A percentile compares a stretch with the other conserved stretches of the same genome.
These are phyloP conservation scores for Lodderomyces pseudojiufengensis DNA, from an alignment of 1,139 yeast genomes.

Conservation along the genomic window DNA sequence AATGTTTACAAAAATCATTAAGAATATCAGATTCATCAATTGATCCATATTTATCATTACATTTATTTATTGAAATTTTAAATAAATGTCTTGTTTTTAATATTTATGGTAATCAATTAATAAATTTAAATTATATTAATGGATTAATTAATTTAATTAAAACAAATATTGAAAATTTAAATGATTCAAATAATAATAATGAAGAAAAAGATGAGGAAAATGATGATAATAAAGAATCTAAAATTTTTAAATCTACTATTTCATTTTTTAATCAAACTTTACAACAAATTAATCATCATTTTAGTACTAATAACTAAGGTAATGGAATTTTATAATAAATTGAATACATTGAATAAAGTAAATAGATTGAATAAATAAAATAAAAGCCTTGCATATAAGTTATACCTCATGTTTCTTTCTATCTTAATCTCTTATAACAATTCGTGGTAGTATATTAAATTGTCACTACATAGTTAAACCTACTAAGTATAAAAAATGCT, in stretches of 20 bases:
- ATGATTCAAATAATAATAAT: conserved; percentile 15
- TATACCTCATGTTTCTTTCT: no score
- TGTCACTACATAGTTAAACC: no score
- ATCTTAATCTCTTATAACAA: no score
- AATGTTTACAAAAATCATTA: conserved; percentile 59
- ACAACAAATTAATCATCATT: conserved; percentile 47
- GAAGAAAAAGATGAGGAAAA: conserved; percentile 15
- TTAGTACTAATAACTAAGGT: no score
- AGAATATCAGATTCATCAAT: conserved; percentile 91
- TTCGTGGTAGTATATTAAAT: no score
- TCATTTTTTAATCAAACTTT: conserved; percentile 62
- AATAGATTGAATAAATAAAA: no score
- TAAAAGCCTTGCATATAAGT: no score
- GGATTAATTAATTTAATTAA: conserved; percentile 83
- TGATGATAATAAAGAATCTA: conserved; percentile 32
- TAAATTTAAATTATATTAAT: conserved; percentile 72
- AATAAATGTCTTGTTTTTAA: conserved; percentile 82
- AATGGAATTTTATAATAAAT: no score
- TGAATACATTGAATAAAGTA: no score
- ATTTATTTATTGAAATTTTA: conserved; percentile 83
- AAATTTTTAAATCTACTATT: conserved; percentile 28
- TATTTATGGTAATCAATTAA: conserved; percentile 72
- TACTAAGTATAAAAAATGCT: no score
- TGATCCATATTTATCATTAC: conserved; percentile 75
- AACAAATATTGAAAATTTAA: conserved; percentile 63